Evolutionary conservation across 768 basidiomycete genomes (phyloP).

Genomic region (Leccinum obscurum): DNA sequence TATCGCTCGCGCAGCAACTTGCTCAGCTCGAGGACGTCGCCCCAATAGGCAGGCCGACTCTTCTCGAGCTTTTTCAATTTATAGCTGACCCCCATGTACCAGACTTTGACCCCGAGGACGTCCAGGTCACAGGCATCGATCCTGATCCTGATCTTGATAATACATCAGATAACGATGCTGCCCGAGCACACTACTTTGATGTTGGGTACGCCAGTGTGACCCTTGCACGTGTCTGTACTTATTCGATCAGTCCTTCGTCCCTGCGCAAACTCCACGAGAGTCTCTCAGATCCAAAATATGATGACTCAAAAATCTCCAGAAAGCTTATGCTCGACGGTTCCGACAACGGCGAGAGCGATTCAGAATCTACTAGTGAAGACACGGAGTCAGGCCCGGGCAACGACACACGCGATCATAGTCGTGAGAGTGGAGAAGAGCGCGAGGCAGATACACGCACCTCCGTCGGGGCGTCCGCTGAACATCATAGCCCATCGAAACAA

Average conservation of each 20-base stretch:
- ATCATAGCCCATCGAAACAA: conserved; percentile 1
- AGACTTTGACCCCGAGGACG: conserved; percentile 80
- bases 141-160: conserved; percentile 35
- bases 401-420: conserved; percentile 11
- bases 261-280: conserved; percentile 66
- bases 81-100: conserved; percentile 12
- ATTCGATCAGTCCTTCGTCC: conserved; percentile 56
- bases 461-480: conserved; percentile 20
- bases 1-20: conserved; percentile 78
- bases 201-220: conserved; percentile 61
- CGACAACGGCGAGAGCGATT: conserved; percentile 13
- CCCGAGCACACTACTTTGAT: conserved; percentile 79
- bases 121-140: conserved; percentile 46
- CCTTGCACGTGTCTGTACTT: conserved; percentile 6
- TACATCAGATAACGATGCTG: conserved; percentile 35
- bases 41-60: conserved; percentile 56
- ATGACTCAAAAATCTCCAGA: conserved; percentile 63
- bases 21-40: conserved; percentile 73
- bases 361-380: conserved; percentile 10
- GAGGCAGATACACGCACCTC: conserved; percentile 5
- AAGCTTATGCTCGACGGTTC: conserved; percentile 49
- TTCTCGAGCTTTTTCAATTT: conserved; percentile 1
- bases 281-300: conserved; percentile 77
- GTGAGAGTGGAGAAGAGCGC: conserved; percentile 16
- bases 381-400: conserved; percentile 19